Evolutionary conservation across 208 protist species (phyloP).

Genomic region (Strigomonas galati): DNA sequence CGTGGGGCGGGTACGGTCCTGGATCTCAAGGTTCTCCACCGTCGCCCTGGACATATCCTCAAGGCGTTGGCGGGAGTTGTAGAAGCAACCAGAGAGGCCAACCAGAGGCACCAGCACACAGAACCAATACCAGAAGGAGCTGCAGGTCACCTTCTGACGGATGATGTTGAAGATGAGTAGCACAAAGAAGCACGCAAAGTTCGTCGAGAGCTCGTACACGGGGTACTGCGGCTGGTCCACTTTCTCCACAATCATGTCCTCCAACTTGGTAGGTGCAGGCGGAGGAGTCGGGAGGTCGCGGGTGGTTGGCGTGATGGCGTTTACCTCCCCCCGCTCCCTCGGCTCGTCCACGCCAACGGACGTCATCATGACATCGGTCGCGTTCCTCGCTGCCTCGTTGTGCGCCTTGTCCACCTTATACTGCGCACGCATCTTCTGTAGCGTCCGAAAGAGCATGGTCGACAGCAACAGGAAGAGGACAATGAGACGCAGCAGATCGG

Average conservation of each 20-base stretch:
- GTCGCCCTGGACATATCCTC: conserved; percentile 15
- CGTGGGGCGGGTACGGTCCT: conserved; percentile 14
- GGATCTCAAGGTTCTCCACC: background rate
- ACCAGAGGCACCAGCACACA: conserved; percentile 36
- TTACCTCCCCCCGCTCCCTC: background rate
- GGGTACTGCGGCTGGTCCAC: conserved; percentile 53
- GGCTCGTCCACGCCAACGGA: background rate
- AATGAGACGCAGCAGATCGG: conserved; percentile 69
- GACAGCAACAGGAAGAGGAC: conserved; percentile 69
- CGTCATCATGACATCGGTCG: conserved; percentile 23
- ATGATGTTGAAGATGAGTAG: conserved; percentile 68
- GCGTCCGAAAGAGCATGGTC: conserved; percentile 52
- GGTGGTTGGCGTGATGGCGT: background rate
- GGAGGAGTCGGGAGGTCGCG: background rate
- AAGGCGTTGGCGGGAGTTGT: conserved; percentile 33
- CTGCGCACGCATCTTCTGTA: conserved; percentile 57
- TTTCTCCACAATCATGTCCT: conserved; percentile 1
- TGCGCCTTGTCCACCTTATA: conserved; percentile 45
- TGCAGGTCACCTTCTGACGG: conserved; percentile 36
- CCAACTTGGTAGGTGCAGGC: background rate
- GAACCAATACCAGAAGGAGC: conserved; percentile 47
- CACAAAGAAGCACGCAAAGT: conserved; percentile 59
- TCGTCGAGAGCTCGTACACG: conserved; percentile 40
- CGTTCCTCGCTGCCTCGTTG: conserved; percentile 19
- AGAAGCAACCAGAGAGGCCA: conserved; percentile 32